Evolutionary conservation across 2,329 filamentous ascomycete genomes (phyloP).

Genomic region (Fusarium nanum): DNA sequence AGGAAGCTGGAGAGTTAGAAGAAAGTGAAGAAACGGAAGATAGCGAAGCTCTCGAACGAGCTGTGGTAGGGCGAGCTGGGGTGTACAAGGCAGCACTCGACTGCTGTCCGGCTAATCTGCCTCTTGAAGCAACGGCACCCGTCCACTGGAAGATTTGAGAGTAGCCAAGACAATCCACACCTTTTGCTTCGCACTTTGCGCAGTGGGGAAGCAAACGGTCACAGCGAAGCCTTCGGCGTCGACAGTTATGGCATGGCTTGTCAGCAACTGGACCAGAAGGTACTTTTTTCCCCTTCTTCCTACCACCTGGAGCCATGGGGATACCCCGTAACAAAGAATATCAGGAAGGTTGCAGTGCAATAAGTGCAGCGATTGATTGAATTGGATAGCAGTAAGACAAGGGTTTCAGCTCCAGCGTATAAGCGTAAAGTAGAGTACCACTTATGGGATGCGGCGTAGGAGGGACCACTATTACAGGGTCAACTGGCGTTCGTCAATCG

Average conservation of each 20-base stretch:
- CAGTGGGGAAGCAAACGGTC: slow-evolving; percentile 64
- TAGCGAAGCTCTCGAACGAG: slow-evolving; percentile 30
- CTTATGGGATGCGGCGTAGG: slow-evolving; percentile 30
- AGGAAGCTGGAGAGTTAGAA: slow-evolving; percentile 30
- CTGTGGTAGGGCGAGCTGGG: slow-evolving; percentile 30
- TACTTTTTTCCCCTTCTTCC: slow-evolving; percentile 43
- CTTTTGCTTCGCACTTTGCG: slow-evolving; percentile 62
- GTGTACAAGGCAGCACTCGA: slow-evolving; percentile 50
- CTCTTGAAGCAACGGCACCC: slow-evolving; percentile 57
- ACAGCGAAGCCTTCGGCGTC: slow-evolving; percentile 64
- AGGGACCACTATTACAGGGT: slow-evolving; percentile 37
- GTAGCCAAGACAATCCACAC: slow-evolving; percentile 65
- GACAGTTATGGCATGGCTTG: slow-evolving; percentile 65
- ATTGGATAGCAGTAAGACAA: slow-evolving; percentile 8
- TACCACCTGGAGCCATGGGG: slow-evolving; percentile 43
- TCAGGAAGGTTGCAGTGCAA: slow-evolving; percentile 4
- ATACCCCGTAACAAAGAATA: slow-evolving; percentile 11
- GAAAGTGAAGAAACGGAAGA: slow-evolving; percentile 38
- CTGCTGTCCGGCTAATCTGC: slow-evolving; percentile 56
- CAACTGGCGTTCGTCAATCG: slow-evolving; percentile 23
- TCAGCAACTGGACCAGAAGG: slow-evolving; percentile 44
- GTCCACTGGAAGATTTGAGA: slow-evolving; percentile 66
- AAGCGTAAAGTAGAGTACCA: slow-evolving; percentile 28
- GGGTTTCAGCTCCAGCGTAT: slow-evolving; percentile 28
- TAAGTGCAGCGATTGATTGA: slow-evolving; percentile 12